Evolutionary conservation across 179 eudicot genomes (phyloP), one percentile per base, ranked within the genome.

Genomic region (Patellifolia procumbens): DNA sequence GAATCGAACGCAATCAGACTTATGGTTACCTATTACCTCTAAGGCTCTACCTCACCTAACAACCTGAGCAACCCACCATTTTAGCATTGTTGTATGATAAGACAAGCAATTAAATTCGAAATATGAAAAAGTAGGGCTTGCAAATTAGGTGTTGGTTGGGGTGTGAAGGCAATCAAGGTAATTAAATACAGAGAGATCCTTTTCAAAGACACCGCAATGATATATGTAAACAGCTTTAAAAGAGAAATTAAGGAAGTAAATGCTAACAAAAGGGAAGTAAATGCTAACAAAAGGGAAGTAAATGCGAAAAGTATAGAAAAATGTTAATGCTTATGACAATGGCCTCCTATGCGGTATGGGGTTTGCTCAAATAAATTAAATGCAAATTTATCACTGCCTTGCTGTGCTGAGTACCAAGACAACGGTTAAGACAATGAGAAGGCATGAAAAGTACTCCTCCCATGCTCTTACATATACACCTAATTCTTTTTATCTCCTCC

Each of bases 391-490:
- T 65, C 76, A 34, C 60, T 60, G 76, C 70, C 15, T 26, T 77
- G 72, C 52, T 53, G 48, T 70, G 48, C 28, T 63, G 48, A 73
- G 56, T 61, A 24, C 29, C 56, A 42, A 29, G 34, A 72, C 81
- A 78, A 72, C 72, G 70, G 45, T 62, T 15, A 35, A 63, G 72
- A 78, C n/a, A 51, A 58, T 53, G 76, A 78, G 52, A 63, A 63
- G 35, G 15, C 71, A 32, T 42, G 76, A 78, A 63, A 64, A 7
- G 19, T 51, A 22, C 24, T 28, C 2, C 72, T 34, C 6, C 6
- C 22, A 52, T 19, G 17, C 22, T 6, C 56, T 12, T 52, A n/a
- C n/a, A n/a, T n/a, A n/a, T 5, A 9, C 43, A 5, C 39, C 20
- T 43, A n/a, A 70, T 53, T 13, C 4, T 46, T 37, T 19, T 31